A percentile compares a stretch with the other conserved stretches of the same genome.
These are phyloP conservation scores for Dipteronia dyeriana DNA, from an alignment of 345 rosid genomes.

Conservation along the genomic window DNA sequence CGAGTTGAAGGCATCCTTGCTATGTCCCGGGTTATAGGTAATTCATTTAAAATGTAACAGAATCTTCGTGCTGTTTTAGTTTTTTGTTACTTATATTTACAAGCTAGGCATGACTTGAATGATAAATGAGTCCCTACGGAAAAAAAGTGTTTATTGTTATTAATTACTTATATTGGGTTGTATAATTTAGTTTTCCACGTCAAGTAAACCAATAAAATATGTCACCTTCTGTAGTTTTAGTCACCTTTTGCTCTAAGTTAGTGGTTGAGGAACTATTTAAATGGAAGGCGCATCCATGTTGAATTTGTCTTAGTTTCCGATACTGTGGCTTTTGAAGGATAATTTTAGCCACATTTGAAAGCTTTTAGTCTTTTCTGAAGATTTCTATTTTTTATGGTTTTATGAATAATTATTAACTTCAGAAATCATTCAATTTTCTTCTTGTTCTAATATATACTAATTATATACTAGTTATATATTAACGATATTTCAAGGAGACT, in stretches of 20 bases:
- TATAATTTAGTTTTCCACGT: not conserved
- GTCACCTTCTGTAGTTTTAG: not conserved
- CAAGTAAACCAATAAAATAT: not conserved
- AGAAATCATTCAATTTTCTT: too few species aligned
- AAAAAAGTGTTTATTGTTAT: not conserved
- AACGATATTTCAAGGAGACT: too few species aligned
- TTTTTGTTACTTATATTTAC: not conserved
- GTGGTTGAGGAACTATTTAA: too few species aligned
- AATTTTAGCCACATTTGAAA: too few species aligned
- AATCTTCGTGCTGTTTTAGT: not conserved
- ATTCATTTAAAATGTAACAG: slow-evolving; percentile 10
- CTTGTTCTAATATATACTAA: too few species aligned
- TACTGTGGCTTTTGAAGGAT: too few species aligned
- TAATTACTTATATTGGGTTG: not conserved
- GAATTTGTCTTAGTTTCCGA: too few species aligned
- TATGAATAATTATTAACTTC: too few species aligned
- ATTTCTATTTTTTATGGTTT: too few species aligned
- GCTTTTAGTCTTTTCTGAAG: too few species aligned
- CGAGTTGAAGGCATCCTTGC: slow-evolving; percentile 88
- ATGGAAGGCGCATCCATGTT: too few species aligned
- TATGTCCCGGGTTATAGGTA: slow-evolving; percentile 89
- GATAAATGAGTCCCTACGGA: not conserved
- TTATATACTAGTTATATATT: too few species aligned
- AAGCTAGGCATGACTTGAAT: not conserved
- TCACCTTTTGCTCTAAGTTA: not conserved